Conservation (phyloP, 257 asterid species). For the Marsdenia floribunda region DNA sequence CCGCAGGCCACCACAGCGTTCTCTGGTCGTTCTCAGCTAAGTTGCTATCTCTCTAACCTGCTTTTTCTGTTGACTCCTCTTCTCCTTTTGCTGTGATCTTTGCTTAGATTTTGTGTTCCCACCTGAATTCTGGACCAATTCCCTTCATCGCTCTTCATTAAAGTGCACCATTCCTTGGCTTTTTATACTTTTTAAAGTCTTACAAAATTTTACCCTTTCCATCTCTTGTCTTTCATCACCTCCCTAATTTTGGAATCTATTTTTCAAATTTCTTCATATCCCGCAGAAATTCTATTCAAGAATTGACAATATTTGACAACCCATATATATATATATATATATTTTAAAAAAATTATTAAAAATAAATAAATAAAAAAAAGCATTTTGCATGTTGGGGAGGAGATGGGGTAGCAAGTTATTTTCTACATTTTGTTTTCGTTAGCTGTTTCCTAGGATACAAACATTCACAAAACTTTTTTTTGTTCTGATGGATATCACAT, state of each 20-base stretch:
- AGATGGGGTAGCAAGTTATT: background rate
- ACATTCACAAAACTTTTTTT: background rate
- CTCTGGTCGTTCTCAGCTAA: constrained; percentile 34
- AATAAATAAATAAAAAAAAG: too few relatives aligned
- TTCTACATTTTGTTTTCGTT: background rate
- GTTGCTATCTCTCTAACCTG: constrained; percentile 19
- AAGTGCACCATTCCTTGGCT: constrained; percentile 3
- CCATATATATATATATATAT: background rate
- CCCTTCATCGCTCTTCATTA: constrained; percentile 9
- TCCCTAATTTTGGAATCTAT: constrained; percentile 2
- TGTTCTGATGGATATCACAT: constrained; percentile 2
- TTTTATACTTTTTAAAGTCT: background rate
- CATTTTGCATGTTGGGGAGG: background rate
- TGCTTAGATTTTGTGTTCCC: constrained; percentile 32
- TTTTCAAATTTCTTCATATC: background rate
- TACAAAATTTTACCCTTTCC: background rate
- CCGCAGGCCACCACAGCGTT: constrained; percentile 26
- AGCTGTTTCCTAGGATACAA: constrained; percentile 3
- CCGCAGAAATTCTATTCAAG: background rate
- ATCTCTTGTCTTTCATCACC: constrained; percentile 5
- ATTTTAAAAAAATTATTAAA: background rate
- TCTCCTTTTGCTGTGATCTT: constrained; percentile 24
- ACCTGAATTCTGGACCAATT: constrained; percentile 25
- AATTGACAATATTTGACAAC: background rate
- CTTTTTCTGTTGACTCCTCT: constrained; percentile 27